A percentile compares a stretch with the other conserved stretches of the same genome.
phyloP scores from a whole-genome alignment of 2,329 filamentous ascomycete species.

The Trichoderma koningii region DNA sequence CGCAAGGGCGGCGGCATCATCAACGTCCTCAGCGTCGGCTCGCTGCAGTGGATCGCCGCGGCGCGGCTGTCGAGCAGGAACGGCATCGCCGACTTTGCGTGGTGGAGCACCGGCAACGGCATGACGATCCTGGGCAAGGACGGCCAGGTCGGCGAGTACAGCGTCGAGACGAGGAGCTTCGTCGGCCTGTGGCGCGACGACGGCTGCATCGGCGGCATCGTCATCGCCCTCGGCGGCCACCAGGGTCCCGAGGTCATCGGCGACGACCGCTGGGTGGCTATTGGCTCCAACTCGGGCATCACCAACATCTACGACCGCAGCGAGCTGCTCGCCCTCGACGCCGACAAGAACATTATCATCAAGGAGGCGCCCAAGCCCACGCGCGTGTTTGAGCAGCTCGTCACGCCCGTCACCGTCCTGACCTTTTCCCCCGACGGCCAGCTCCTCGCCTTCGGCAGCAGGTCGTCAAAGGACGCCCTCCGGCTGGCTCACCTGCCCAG shows the following conservation, averaged over 20 bases:
- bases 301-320: slow-evolving; percentile 90
- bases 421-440: slow-evolving; percentile 88
- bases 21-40: slow-evolving; percentile 77
- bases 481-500: slow-evolving; percentile 85
- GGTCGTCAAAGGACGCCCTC: slow-evolving; percentile 85
- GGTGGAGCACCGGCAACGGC: slow-evolving; percentile 85
- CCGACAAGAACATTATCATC: slow-evolving; percentile 51
- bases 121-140: slow-evolving; percentile 81
- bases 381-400: slow-evolving; percentile 79
- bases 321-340: slow-evolving; percentile 53
- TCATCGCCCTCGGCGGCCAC: slow-evolving; percentile 74
- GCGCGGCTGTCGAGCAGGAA: slow-evolving; percentile 79
- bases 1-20: slow-evolving; percentile 85
- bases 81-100: slow-evolving; percentile 86
- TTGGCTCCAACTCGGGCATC: slow-evolving; percentile 84
- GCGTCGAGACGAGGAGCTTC: slow-evolving; percentile 66
- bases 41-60: slow-evolving; percentile 84
- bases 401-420: slow-evolving; percentile 78
- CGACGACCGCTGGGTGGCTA: slow-evolving; percentile 82
- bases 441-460: slow-evolving; percentile 80
- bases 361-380: slow-evolving; percentile 70
- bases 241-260: slow-evolving; percentile 65
- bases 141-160: slow-evolving; percentile 90
- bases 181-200: slow-evolving; percentile 87
- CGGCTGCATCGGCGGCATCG: slow-evolving; percentile 82